Percentiles rank a stretch among this genome's conserved stretches.
Conservation (phyloP, 352 stramenopile species). For the Phytophthora pistaciae region DNA sequence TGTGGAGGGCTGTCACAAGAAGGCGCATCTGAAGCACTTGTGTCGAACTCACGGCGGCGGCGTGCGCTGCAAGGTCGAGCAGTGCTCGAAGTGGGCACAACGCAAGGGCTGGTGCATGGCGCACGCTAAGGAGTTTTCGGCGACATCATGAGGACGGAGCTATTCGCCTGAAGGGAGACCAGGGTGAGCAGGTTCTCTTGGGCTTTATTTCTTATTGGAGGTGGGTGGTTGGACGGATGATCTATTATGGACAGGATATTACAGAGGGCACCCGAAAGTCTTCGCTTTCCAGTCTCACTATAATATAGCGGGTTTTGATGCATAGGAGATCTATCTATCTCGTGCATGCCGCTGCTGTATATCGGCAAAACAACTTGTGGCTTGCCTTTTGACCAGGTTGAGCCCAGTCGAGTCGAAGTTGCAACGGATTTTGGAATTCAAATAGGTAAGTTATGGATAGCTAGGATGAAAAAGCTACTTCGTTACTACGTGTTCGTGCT, state of each 20-base stretch:
- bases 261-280: conserved; percentile 23
- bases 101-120: conserved; percentile 92
- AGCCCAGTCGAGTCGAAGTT: not conserved
- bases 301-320: conserved; percentile 41
- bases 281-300: conserved; percentile 28
- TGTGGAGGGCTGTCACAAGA: conserved; percentile 86
- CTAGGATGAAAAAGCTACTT: not conserved
- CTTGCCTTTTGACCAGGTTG: not conserved
- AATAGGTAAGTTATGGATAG: not conserved
- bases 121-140: conserved; percentile 83
- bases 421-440: not conserved
- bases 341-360: not conserved
- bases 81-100: conserved; percentile 89
- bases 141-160: conserved; percentile 26
- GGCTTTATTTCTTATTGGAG: conserved; percentile 42
- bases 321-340: not conserved
- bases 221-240: conserved; percentile 16
- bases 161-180: conserved; percentile 16
- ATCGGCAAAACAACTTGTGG: too few relatives aligned
- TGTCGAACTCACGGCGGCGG: conserved; percentile 89
- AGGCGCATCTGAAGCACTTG: conserved; percentile 87
- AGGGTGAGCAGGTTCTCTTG: conserved; percentile 4
- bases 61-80: conserved; percentile 81
- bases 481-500: not conserved
- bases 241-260: conserved; percentile 40